Evolutionary conservation across 768 basidiomycete genomes (phyloP), one percentile per base, ranked within the genome.

Genomic region (Serendipita indica): DNA sequence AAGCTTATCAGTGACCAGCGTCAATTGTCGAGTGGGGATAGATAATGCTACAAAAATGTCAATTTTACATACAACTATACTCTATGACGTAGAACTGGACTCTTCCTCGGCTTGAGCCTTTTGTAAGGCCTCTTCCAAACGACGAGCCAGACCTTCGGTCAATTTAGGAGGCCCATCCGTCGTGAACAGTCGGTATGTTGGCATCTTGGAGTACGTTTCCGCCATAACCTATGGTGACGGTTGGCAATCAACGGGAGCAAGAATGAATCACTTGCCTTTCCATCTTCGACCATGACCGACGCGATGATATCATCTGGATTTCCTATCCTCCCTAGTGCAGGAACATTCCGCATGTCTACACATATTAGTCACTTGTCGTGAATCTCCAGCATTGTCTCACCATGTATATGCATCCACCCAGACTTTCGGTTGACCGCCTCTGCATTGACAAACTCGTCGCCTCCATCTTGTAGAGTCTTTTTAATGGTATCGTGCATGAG

Each of bases 351-450:
- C 46, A 75, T 73, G 65, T 90, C 88, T 89, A 33, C 22, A 1
- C 7, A 30, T 3, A 32, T 16, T 16, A 32, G 16, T 12, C 45
- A 46, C 12, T 12, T 46, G 45, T 12, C 14, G 12, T 46, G 45
- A 16, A 25, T 16, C 14, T 12, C 16, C 12, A 46, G 45, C 12
- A 46, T 16, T 30, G 20, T 45, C 72, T 56, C 41, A 77, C 77
- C 78, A 41, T 88, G 79, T 45, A 90, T 81, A 66, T 90, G 88
- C 83, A 90, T 84, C 88, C 88, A 90, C n/a, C 88, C 88, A 18
- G 79, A 69, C 61, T 77, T 78, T 2, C 81, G 69, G 64, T 86
- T 84, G 30, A 76, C 67, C 7, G 86, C 88, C 3, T 76, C 77
- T 59, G 81, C 81, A 3, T 65, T 75, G 73, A 82, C 81, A 2